A percentile compares a stretch with the other conserved stretches of the same genome.
Conservation (phyloP, 805 yeast genomes). For the Clavispora asparagi region DNA sequence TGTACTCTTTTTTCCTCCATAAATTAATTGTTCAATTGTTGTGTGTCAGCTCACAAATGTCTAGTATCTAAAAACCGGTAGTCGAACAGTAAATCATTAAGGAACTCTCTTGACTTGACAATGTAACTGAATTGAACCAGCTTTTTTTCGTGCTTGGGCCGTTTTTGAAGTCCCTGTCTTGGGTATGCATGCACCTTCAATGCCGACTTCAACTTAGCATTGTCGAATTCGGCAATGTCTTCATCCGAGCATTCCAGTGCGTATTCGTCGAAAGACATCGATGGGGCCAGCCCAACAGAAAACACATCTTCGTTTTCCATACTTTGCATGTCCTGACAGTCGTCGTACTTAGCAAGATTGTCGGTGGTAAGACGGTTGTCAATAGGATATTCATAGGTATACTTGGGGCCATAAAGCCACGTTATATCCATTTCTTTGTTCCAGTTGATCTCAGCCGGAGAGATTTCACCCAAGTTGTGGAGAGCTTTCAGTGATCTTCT, state of each 20-base stretch:
- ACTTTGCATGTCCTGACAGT: constrained; percentile 57
- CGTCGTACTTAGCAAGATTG: constrained; percentile 4
- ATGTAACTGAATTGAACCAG: constrained; percentile 38
- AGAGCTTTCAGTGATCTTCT: constrained; percentile 33
- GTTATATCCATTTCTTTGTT: constrained; percentile 50
- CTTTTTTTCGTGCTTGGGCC: constrained; percentile 12
- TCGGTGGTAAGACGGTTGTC: constrained; percentile 5
- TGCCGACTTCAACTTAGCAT: constrained; percentile 15
- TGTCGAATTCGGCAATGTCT: constrained; percentile 9
- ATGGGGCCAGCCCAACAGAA: constrained; percentile 6
- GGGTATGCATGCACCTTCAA: constrained; percentile 5
- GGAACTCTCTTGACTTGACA: constrained; percentile 41
- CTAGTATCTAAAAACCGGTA: constrained; percentile 37
- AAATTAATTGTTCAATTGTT: background rate
- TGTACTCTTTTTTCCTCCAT: background rate
- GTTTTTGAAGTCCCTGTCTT: background rate
- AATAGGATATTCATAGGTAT: constrained; percentile 3
- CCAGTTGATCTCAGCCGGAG: constrained; percentile 49
- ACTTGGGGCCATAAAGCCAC: constrained; percentile 50
- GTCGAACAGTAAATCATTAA: constrained; percentile 40
- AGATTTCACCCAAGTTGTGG: constrained; percentile 21
- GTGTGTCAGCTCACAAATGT: constrained; percentile 17
- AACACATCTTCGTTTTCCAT: constrained; percentile 54
- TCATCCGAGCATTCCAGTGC: constrained; percentile 5
- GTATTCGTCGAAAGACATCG: constrained; percentile 9